Conservation (phyloP, 768 basidiomycete genomes). For the Artomyces pyxidatus region DNA sequence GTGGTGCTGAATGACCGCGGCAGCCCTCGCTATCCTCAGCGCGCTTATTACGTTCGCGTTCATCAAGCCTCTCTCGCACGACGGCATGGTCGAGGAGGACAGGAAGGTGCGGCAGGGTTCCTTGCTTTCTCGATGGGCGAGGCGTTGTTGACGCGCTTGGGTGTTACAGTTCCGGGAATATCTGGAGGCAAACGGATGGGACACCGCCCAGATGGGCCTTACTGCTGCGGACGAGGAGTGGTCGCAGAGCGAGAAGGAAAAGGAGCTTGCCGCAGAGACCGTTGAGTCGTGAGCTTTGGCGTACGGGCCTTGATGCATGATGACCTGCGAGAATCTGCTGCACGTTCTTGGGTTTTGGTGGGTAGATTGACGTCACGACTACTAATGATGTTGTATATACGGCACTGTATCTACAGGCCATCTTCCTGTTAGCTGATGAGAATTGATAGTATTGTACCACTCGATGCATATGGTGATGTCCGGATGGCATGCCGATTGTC, state of each 20-base stretch:
- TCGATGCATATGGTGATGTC: no score
- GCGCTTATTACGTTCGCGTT: slow-evolving; percentile 67
- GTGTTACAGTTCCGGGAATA: slow-evolving; percentile 69
- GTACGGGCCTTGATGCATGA: no score
- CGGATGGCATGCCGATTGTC: no score
- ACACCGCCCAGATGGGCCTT: slow-evolving; percentile 67
- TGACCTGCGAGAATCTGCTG: no score
- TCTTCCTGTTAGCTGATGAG: no score
- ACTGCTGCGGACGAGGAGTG: slow-evolving; percentile 18
- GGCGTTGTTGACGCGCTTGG: neutral
- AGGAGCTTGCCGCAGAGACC: no score
- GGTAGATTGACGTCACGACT: no score
- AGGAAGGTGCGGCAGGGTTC: slow-evolving; percentile 33
- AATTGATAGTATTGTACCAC: no score
- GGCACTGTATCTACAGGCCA: no score
- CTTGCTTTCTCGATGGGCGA: neutral
- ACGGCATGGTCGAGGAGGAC: slow-evolving; percentile 79
- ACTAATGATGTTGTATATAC: no score
- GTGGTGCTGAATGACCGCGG: neutral
- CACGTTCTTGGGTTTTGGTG: no score
- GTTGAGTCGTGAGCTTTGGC: no score
- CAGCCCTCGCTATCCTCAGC: slow-evolving; percentile 69
- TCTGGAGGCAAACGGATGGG: slow-evolving; percentile 71
- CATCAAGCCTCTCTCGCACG: slow-evolving; percentile 63
- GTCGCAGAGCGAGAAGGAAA: slow-evolving; percentile 18